phyloP scores from a whole-genome alignment of 1,139 yeast species.

The Pichia sp. region DNA sequence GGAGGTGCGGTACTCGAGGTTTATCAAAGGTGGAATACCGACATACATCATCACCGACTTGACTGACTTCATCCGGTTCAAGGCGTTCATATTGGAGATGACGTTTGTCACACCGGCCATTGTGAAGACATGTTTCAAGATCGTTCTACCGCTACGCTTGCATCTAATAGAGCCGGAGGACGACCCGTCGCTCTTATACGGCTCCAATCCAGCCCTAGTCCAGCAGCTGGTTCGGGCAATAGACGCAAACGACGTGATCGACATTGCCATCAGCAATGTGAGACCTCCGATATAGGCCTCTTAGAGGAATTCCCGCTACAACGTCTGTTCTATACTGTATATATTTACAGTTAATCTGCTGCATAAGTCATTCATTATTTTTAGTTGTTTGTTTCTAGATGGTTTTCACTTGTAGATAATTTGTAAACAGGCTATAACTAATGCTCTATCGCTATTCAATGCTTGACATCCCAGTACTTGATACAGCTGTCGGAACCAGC shows the following conservation, averaged over 20 bases:
- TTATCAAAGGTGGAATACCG: conserved; percentile 46
- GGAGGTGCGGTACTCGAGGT: conserved; percentile 46
- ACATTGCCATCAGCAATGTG: conserved; percentile 43
- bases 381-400: background rate
- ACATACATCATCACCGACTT: conserved; percentile 42
- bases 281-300: conserved; percentile 40
- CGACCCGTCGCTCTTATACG: conserved; percentile 50
- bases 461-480: conserved; percentile 60
- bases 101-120: conserved; percentile 47
- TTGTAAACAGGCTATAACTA: background rate
- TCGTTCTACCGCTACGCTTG: conserved; percentile 44
- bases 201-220: conserved; percentile 44
- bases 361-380: background rate
- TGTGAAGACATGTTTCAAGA: conserved; percentile 44
- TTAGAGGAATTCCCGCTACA: too few species aligned
- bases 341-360: too few species aligned
- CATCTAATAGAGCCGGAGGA: conserved; percentile 35
- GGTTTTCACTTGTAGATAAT: background rate
- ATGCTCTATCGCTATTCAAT: conserved; percentile 12
- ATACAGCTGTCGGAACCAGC: conserved; percentile 82
- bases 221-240: conserved; percentile 39
- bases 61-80: conserved; percentile 35
- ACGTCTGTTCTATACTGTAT: too few species aligned
- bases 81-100: conserved; percentile 39
- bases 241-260: conserved; percentile 44